phyloP scores from a whole-genome alignment of 2,329 filamentous ascomycete species.

The Chrysoporthe austroafricana region DNA sequence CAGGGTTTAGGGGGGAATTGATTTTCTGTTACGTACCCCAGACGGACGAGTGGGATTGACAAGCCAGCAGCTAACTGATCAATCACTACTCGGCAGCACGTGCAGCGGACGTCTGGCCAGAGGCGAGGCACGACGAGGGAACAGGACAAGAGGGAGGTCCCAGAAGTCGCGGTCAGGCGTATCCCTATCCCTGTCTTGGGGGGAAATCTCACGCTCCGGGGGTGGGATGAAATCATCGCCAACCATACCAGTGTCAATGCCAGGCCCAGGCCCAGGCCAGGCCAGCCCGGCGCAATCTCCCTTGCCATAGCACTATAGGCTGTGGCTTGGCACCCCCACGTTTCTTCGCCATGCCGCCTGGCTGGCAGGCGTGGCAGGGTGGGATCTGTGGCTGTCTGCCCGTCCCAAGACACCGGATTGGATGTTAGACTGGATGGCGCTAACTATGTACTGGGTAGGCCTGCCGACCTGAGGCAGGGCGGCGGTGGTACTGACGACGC shows the following conservation, averaged over 20 bases:
- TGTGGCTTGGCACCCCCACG: constrained; percentile 4
- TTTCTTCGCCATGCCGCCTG: background rate
- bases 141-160: too few relatives aligned
- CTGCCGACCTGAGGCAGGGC: background rate
- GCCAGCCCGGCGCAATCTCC: background rate
- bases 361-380: background rate
- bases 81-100: constrained; percentile 2
- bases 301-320: background rate
- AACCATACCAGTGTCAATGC: too few relatives aligned
- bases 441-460: too few relatives aligned
- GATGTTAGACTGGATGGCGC: background rate
- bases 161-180: constrained; percentile 19
- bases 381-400: background rate
- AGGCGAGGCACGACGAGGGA: background rate
- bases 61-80: background rate
- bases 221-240: too few relatives aligned
- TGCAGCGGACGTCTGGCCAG: constrained; percentile 8
- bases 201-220: background rate
- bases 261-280: too few relatives aligned
- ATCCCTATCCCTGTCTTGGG: constrained; percentile 1
- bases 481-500: background rate
- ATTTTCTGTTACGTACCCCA: background rate
- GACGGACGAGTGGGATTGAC: background rate
- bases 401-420: background rate
- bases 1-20: background rate